Base-by-base conservation (phyloP, 2,329 filamentous ascomycete genomes). In the Colletotrichum sp. region DNA sequence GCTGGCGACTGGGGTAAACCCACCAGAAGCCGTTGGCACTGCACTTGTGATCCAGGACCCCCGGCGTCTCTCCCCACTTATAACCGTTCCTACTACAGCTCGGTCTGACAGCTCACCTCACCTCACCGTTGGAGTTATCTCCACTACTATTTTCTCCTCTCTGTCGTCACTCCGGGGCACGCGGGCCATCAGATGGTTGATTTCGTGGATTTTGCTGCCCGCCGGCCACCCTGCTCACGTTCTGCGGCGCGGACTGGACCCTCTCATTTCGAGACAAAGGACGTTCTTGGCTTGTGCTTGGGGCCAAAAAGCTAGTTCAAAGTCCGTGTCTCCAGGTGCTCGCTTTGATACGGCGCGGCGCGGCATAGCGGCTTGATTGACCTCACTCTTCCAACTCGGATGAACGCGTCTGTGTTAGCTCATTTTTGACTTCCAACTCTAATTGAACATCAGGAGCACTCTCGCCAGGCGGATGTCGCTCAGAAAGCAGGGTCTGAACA, bases 91-190 rank as follows among this genome's bases (percentile, higher is more conserved):
- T 69, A 69, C 66, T 27, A 34, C 38, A 63, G 66, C 65, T 65
- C 65, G 55, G 68, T 74, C 69, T 74, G 72, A 74, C 68, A 72
- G 72, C 68, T 74, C 34, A 72, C 47, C 34, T 74, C 72, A 38
- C 57, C 68, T 62, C 62, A 63, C 59, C 54, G 55, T 73, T 73
- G 67, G 71, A 62, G 24, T 55, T 43, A 66, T 58, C 62, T 67
- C 72, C 72, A 72, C 63, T 59, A 31, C 57, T 36, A 33, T 66
- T 63, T 57, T 58, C 63, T 72, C 62, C 59, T 67, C 62, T 67
- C 58, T 61, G 36, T 62, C 68, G 71, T 73, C 62, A 66, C 71
- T 51, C 54, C 57, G 33, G 43, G 47, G 27, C 68, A 63, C 12
- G 33, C 62, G 34, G 43, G 21, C 71, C 61, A 57, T 65, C 34